These are phyloP conservation scores for Aegilops bicornis DNA, from an alignment of 176 grass and related monocot species.

Conservation along the genomic window DNA sequence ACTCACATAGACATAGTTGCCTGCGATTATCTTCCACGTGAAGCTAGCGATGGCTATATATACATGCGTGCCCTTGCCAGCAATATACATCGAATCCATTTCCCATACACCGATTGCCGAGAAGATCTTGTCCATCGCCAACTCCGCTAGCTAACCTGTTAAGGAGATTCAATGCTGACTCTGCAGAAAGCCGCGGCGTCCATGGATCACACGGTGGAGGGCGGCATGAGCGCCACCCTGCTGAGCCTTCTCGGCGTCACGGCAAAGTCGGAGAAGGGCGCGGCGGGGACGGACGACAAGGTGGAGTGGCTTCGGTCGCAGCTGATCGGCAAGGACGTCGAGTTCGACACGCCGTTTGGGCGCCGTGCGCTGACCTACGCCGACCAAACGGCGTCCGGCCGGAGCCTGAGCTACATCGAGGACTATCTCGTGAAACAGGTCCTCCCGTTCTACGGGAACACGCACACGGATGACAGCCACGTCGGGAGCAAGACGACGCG, in stretches of 20 bases:
- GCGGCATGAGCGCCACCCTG: slow-evolving; percentile 2
- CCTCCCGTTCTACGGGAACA: slow-evolving; percentile 87
- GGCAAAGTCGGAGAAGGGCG: neutral
- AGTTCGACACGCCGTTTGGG: slow-evolving; percentile 72
- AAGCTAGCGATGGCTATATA: slow-evolving; percentile 6
- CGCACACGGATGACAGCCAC: slow-evolving; percentile 76
- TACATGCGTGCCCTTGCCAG: neutral
- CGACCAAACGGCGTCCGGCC: slow-evolving; percentile 78
- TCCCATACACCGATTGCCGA: neutral
- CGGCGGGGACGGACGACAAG: slow-evolving; percentile 24
- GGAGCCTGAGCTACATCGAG: slow-evolving; percentile 59
- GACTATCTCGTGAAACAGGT: slow-evolving; percentile 66
- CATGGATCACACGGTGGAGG: neutral
- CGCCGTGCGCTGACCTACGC: slow-evolving; percentile 60
- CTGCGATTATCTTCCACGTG: neutral
- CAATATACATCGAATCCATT: neutral
- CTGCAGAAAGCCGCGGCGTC: neutral
- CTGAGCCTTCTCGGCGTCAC: slow-evolving; percentile 30
- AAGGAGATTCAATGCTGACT: slow-evolving; percentile 14
- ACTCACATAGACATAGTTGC: neutral
- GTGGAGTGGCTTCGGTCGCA: slow-evolving; percentile 67
- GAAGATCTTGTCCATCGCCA: neutral
- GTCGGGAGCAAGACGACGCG: slow-evolving; percentile 73
- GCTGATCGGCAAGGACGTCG: slow-evolving; percentile 52
- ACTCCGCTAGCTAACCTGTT: neutral